phyloP scores from a whole-genome alignment of 2,329 filamentous ascomycete genomes.

The Venturia carpophila region DNA sequence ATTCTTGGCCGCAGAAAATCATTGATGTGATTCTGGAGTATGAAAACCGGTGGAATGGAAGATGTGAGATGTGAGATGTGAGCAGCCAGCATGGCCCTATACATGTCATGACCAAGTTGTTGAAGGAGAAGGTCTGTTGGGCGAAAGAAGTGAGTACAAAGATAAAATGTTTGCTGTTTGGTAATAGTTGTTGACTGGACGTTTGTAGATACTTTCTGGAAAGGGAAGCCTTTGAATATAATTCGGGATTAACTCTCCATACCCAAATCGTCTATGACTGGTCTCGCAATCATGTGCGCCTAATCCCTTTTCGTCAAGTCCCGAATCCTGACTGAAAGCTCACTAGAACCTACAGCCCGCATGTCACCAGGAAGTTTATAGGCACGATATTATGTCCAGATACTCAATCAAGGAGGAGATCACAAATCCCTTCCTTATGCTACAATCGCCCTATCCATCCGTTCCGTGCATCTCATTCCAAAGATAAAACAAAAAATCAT shows the following conservation, averaged over 20 bases:
- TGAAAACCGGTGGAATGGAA: too few species aligned
- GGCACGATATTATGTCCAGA: not conserved
- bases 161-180: not conserved
- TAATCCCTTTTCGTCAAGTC: not conserved
- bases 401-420: not conserved
- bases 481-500: not conserved
- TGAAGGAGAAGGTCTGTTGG: not conserved
- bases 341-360: too few species aligned
- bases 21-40: not conserved
- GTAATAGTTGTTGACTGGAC: not conserved
- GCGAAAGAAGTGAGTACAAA: not conserved
- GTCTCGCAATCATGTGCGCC: not conserved
- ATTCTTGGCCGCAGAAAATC: not conserved
- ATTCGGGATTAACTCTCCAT: not conserved
- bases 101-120: not conserved
- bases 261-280: not conserved
- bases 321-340: not conserved
- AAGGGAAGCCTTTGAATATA: not conserved
- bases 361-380: not conserved
- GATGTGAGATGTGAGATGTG: not conserved
- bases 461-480: not conserved
- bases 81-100: not conserved
- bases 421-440: not conserved
- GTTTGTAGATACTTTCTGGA: not conserved
- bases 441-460: too few species aligned